Base-by-base conservation (phyloP, 768 basidiomycete species). In the Cyathus striatus region DNA sequence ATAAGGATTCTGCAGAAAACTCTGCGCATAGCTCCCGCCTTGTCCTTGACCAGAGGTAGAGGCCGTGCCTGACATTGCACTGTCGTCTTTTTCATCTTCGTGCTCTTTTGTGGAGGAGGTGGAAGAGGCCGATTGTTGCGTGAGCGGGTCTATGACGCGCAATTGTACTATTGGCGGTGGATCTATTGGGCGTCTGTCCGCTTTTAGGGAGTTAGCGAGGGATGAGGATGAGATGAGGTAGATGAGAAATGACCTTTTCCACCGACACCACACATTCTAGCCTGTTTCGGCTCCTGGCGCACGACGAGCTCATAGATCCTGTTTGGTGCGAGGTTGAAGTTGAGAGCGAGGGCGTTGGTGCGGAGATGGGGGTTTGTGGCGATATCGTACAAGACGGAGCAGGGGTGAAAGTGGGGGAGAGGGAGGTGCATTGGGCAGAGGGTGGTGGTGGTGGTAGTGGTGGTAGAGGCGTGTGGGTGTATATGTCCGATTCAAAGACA, bases 151-250 rank as follows among this genome's bases (percentile, higher is more conserved):
- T 52, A 90, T 72, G 42, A 96, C 89, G 42, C 86, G 82, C 6
- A 97, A 80, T 62, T 95, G 91, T n/a, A 97, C 83, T 65, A 97
- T 93, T 14, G 94, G 93, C 1, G 93, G 92, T 0, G 94, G 94
- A 70, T 97, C 93, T 58, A 97, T 92, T 2, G 94, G 93, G 26
- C 93, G 76, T n/a, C 93, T 78, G 74, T 95, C 94, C 43, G 90
- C 92, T 87, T 66, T 40, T 44, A 43, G 44, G 35, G 22, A 17
- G 44, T 25, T 5, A 5, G 40, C 32, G 17, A 30, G 22, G 33
- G 38, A 40, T 24, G 34, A n/a, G 10, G 35, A 5, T 10, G 18
- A n/a, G 35, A 37, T n/a, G 35, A 20, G 6, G 35, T 10, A 2
- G 21, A 32, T 27, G 27, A 5, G 27, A 27, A 35, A 40, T 23